A percentile compares a stretch with the other conserved stretches of the same genome.
Evolutionary conservation across 75 land plant species (phyloP).

Genomic region (Isoetes taiwanensis): DNA sequence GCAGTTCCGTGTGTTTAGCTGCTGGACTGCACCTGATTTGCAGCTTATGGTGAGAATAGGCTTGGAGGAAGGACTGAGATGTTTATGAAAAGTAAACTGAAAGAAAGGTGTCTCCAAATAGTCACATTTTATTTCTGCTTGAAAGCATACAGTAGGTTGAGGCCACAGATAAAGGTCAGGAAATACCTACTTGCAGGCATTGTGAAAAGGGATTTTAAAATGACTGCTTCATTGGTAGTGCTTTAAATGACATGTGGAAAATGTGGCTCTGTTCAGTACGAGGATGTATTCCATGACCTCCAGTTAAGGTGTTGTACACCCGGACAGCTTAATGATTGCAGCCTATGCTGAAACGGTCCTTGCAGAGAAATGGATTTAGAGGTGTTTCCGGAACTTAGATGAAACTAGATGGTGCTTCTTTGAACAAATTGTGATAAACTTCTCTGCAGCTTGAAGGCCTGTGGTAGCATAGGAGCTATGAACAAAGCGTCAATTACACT

Average conservation of each 20-base stretch:
- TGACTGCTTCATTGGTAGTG: background rate
- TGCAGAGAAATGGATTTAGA: background rate
- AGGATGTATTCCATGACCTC: background rate
- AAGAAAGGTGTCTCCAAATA: background rate
- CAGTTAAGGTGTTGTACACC: background rate
- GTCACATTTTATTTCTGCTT: background rate
- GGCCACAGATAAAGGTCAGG: background rate
- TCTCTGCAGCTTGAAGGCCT: background rate
- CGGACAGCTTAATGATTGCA: slow-evolving; percentile 12
- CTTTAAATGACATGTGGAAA: background rate
- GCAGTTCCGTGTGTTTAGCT: too few species aligned
- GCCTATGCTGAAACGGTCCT: background rate
- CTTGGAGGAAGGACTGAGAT: background rate
- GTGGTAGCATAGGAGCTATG: background rate
- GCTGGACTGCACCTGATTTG: too few species aligned
- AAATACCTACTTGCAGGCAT: background rate
- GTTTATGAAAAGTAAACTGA: background rate
- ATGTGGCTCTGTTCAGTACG: background rate
- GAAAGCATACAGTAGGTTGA: background rate
- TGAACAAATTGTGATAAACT: background rate
- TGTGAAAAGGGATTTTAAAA: background rate
- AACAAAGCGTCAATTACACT: background rate
- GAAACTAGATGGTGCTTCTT: background rate
- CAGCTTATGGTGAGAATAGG: too few species aligned
- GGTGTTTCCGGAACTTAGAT: background rate